phyloP scores from a whole-genome alignment of 257 asterid genomes.

The Lantana camara region DNA sequence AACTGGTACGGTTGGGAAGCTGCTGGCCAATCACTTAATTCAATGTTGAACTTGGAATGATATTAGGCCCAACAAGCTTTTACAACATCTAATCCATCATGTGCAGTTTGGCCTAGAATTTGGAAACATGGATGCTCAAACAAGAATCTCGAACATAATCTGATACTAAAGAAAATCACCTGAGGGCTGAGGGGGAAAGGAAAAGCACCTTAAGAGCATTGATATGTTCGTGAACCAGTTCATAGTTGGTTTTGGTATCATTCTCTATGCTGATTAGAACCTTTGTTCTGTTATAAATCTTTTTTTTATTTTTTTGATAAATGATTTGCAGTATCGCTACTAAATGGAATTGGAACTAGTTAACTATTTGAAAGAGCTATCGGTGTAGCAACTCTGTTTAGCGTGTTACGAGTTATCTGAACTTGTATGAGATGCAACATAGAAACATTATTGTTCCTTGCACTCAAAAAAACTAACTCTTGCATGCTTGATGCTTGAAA shows the following conservation, averaged over 20 bases:
- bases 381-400: background rate
- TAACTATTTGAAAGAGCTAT: slow-evolving; percentile 2
- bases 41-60: background rate
- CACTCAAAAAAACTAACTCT: background rate
- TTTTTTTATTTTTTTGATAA: background rate
- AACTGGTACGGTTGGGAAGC: background rate
- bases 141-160: background rate
- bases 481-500: background rate
- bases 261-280: background rate
- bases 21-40: background rate
- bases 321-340: background rate
- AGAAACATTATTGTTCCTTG: background rate
- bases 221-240: background rate
- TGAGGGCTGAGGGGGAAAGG: too few species aligned
- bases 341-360: background rate
- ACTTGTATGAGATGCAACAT: background rate
- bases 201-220: too few species aligned
- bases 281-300: too few species aligned
- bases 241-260: background rate
- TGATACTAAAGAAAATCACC: background rate
- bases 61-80: background rate
- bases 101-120: background rate
- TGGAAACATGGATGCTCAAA: background rate
- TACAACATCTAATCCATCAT: background rate
- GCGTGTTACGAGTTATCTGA: background rate